Base-by-base conservation (phyloP, 75 land plant genomes). In the Gnetum montanum region DNA sequence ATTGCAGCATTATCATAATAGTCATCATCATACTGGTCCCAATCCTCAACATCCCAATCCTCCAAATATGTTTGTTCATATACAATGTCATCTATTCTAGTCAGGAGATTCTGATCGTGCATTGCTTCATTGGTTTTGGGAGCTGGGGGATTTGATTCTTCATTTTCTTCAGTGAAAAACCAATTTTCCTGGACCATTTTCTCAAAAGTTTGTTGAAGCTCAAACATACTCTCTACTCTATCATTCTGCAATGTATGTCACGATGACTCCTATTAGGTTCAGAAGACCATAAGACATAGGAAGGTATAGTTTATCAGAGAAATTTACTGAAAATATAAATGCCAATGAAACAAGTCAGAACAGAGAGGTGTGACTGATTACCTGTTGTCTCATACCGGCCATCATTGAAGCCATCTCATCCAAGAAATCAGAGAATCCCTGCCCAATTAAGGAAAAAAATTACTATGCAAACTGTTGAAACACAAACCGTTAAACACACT, bases 341-440 rank as follows among this genome's bases (percentile, higher is more conserved):
- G 51, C 11, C 26, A 11, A 18, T 24, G 18, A 22, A 20, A 2
- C 6, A 29, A 31, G n/a, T 24, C 47, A 11, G 16, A 40, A 40
- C n/a, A 40, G n/a, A 40, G 4, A 22, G 6, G 24, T 26, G 24
- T 26, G 5, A 10, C 4, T 46, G 4, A 34, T 4, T 58, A 79
- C 83, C 79, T 83, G 76, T 54, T 37, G 51, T 45, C 41, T 68
- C 1, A 62, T 67, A 10, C 71, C 19, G 1, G 60, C 70, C 78
- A 84, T 76, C 18, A 84, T 66, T n/a, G 70, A 51, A 18, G 67
- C 6, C 88, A 84, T 79, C 60, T 84, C 88, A 34, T 76, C 55
- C 27, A 80, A 22, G 57, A 84, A 84, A 28, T 73, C 76, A 38
- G 54, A 56, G 18, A 84, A 80, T n/a, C 80, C 88, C 88, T 83